Evolutionary conservation across 2,329 filamentous ascomycete species (phyloP).

Genomic region (Cylindrodendrum hubeiense): DNA sequence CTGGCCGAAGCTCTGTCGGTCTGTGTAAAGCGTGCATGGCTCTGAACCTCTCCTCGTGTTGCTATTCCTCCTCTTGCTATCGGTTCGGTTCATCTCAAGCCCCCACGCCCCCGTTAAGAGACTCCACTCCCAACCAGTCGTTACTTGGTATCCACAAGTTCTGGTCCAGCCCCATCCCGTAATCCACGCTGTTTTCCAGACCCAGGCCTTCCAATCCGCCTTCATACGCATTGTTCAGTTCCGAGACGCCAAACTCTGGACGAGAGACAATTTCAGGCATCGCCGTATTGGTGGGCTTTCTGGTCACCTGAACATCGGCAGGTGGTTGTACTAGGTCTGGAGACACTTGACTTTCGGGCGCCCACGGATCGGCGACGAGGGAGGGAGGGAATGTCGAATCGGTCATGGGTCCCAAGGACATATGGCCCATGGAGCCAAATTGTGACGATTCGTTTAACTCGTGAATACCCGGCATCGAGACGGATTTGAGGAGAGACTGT

Average conservation of each 20-base stretch:
- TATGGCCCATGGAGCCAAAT: constrained; percentile 31
- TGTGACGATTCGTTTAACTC: constrained; percentile 39
- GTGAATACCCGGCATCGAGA: constrained; percentile 46
- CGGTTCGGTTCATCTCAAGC: constrained; percentile 31
- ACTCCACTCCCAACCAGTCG: constrained; percentile 50
- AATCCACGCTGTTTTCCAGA: constrained; percentile 57
- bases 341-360: constrained; percentile 45
- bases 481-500: constrained; percentile 38
- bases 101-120: constrained; percentile 48
- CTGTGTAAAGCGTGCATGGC: not conserved
- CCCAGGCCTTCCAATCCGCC: constrained; percentile 61
- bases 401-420: constrained; percentile 40
- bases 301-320: constrained; percentile 30
- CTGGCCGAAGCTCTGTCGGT: not conserved
- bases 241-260: constrained; percentile 51
- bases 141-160: constrained; percentile 51
- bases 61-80: constrained; percentile 1
- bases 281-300: constrained; percentile 30
- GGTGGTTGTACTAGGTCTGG: constrained; percentile 39
- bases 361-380: constrained; percentile 47
- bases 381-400: constrained; percentile 48
- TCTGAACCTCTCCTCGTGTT: not conserved
- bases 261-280: constrained; percentile 37
- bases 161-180: constrained; percentile 57
- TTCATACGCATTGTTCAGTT: constrained; percentile 65